phyloP scores from a whole-genome alignment of 2,329 filamentous ascomycete genomes.

The Aspergillus sp. region DNA sequence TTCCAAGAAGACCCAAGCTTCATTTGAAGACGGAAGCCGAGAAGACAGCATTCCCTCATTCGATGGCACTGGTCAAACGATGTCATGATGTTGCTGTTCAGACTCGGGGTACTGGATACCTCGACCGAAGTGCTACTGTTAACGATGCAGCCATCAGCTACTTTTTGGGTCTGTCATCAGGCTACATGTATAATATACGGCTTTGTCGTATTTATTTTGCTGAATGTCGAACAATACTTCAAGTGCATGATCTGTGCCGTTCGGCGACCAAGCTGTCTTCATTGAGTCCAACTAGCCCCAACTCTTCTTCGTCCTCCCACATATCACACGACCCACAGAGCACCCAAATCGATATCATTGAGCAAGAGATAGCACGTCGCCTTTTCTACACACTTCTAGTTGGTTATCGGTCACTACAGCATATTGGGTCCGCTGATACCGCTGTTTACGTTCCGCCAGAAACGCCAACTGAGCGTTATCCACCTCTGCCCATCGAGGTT shows the following conservation, averaged over 20 bases:
- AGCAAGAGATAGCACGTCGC: slow-evolving; percentile 49
- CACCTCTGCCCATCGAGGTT: slow-evolving; percentile 73
- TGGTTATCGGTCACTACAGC: slow-evolving; percentile 70
- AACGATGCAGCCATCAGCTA: slow-evolving; percentile 44
- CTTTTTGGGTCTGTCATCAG: slow-evolving; percentile 36
- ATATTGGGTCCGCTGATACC: slow-evolving; percentile 66
- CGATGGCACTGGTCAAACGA: slow-evolving; percentile 37
- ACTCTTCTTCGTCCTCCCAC: slow-evolving; percentile 15
- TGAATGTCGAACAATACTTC: slow-evolving; percentile 39
- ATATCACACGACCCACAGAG: slow-evolving; percentile 15
- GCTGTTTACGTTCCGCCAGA: slow-evolving; percentile 73
- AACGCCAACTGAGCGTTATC: slow-evolving; percentile 70
- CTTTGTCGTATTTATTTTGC: slow-evolving; percentile 39
- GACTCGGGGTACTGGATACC: slow-evolving; percentile 40
- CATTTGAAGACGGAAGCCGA: slow-evolving; percentile 35
- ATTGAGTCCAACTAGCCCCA: slow-evolving; percentile 17
- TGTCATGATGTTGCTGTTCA: slow-evolving; percentile 42
- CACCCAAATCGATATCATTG: slow-evolving; percentile 28
- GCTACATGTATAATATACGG: slow-evolving; percentile 35
- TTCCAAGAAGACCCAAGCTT: slow-evolving; percentile 39
- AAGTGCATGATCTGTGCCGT: slow-evolving; percentile 35
- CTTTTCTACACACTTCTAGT: slow-evolving; percentile 82
- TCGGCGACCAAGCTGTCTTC: slow-evolving; percentile 10
- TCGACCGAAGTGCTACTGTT: slow-evolving; percentile 37
- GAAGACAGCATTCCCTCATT: slow-evolving; percentile 36